Conservation (phyloP, 2,329 filamentous ascomycete species). For the Clonostachys sp. region DNA sequence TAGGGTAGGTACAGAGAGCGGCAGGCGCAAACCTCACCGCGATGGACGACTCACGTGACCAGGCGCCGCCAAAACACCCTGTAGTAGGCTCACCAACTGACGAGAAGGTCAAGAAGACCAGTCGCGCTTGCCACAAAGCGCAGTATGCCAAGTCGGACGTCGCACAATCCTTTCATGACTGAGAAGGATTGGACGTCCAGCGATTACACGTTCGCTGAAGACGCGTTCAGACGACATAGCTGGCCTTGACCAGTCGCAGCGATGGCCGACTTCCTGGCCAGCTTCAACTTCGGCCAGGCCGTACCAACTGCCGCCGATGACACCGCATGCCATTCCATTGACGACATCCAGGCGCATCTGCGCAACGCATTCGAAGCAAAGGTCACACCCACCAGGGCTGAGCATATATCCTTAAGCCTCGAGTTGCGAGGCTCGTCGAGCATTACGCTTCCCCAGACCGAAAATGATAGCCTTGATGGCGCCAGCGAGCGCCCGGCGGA, state of each 20-base stretch:
- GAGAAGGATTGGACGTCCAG: not conserved
- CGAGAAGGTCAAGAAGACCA: not conserved
- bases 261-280: conserved; percentile 33
- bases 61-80: too few relatives aligned
- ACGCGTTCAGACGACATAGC: too few relatives aligned
- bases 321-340: conserved; percentile 22
- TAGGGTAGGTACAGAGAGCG: too few relatives aligned
- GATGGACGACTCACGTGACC: too few relatives aligned
- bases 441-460: conserved; percentile 32
- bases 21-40: too few relatives aligned
- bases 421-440: conserved; percentile 38
- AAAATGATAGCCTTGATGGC: conserved; percentile 24
- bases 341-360: conserved; percentile 43
- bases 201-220: not conserved
- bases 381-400: conserved; percentile 39
- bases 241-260: not conserved
- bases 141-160: not conserved
- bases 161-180: too few relatives aligned
- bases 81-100: not conserved
- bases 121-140: not conserved
- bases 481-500: conserved; percentile 4
- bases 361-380: conserved; percentile 32
- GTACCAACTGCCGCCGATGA: conserved; percentile 10
- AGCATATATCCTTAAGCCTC: conserved; percentile 41
- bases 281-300: conserved; percentile 21